phyloP scores from a whole-genome alignment of 2,329 filamentous ascomycete species.

The Beauveria australis region DNA sequence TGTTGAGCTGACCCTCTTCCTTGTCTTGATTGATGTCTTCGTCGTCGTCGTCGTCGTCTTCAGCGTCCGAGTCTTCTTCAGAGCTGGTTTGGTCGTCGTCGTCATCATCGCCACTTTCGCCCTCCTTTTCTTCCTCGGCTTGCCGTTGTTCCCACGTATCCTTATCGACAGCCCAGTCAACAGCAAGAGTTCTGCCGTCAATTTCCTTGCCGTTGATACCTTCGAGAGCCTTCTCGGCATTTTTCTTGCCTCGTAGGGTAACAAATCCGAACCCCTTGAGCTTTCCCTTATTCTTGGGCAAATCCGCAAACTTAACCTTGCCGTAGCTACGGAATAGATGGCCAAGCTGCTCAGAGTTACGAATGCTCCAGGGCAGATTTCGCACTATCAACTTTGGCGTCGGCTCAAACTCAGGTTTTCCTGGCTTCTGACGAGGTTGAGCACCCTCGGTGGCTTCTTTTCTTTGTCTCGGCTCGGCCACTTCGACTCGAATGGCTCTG shows the following conservation, averaged over 20 bases:
- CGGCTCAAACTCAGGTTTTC: slow-evolving; percentile 51
- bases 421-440: slow-evolving; percentile 37
- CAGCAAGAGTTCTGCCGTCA: slow-evolving; percentile 79
- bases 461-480: slow-evolving; percentile 79
- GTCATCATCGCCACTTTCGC: slow-evolving; percentile 23
- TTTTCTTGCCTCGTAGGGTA: slow-evolving; percentile 76
- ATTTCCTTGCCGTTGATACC: slow-evolving; percentile 83
- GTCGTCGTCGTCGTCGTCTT: slow-evolving; percentile 21
- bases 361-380: slow-evolving; percentile 94
- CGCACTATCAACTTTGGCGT: slow-evolving; percentile 77
- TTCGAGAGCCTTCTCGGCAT: slow-evolving; percentile 81
- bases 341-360: slow-evolving; percentile 70
- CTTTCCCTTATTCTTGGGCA: slow-evolving; percentile 70
- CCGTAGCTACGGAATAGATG: slow-evolving; percentile 79
- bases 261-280: slow-evolving; percentile 91
- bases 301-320: slow-evolving; percentile 78
- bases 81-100: slow-evolving; percentile 18
- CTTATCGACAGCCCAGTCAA: slow-evolving; percentile 96
- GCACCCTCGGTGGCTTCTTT: slow-evolving; percentile 41
- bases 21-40: slow-evolving; percentile 25
- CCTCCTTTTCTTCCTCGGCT: slow-evolving; percentile 22
- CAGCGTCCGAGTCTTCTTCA: slow-evolving; percentile 17
- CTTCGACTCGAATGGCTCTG: slow-evolving; percentile 73
- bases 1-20: slow-evolving; percentile 33
- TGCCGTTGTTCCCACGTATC: slow-evolving; percentile 68